phyloP scores from a whole-genome alignment of 495 filamentous ascomycete species.

The Rhypophila decipiens region DNA sequence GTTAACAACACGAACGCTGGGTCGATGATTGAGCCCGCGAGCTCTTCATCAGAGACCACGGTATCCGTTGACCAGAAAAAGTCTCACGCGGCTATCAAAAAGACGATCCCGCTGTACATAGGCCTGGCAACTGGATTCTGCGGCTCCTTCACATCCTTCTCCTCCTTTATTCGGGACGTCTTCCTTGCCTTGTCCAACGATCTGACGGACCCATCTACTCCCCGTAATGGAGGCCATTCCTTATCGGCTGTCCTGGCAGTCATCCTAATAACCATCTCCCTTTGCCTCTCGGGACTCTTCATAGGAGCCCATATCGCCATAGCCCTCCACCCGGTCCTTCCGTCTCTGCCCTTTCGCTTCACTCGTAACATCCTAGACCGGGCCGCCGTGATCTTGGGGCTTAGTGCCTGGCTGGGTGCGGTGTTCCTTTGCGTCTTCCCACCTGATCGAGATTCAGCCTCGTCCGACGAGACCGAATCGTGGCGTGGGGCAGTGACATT shows the following conservation, averaged over 20 bases:
- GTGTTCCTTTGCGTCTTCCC: slow-evolving; percentile 69
- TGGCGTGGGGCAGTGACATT: slow-evolving; percentile 76
- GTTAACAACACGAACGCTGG: not conserved
- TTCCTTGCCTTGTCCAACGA: slow-evolving; percentile 82
- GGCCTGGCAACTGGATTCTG: slow-evolving; percentile 92
- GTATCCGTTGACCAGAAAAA: slow-evolving; percentile 40
- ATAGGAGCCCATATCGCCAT: slow-evolving; percentile 75
- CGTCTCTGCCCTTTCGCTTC: slow-evolving; percentile 51
- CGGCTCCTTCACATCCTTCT: slow-evolving; percentile 88
- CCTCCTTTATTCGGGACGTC: slow-evolving; percentile 76
- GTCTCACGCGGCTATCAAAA: slow-evolving; percentile 56
- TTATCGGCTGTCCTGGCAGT: slow-evolving; percentile 74
- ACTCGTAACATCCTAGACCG: slow-evolving; percentile 59
- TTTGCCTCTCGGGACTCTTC: slow-evolving; percentile 63
- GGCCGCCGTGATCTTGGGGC: slow-evolving; percentile 54
- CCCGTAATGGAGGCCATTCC: slow-evolving; percentile 71
- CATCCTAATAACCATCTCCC: slow-evolving; percentile 57
- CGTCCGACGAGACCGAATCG: slow-evolving; percentile 40
- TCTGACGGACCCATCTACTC: slow-evolving; percentile 25
- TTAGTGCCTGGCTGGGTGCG: slow-evolving; percentile 72
- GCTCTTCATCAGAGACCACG: not conserved
- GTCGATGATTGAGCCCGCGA: too few species aligned
- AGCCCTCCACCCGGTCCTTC: slow-evolving; percentile 47
- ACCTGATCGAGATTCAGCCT: slow-evolving; percentile 52
- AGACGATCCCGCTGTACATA: slow-evolving; percentile 83